phyloP scores from a whole-genome alignment of 345 rosid species.

The Tarenaya hassleriana region DNA sequence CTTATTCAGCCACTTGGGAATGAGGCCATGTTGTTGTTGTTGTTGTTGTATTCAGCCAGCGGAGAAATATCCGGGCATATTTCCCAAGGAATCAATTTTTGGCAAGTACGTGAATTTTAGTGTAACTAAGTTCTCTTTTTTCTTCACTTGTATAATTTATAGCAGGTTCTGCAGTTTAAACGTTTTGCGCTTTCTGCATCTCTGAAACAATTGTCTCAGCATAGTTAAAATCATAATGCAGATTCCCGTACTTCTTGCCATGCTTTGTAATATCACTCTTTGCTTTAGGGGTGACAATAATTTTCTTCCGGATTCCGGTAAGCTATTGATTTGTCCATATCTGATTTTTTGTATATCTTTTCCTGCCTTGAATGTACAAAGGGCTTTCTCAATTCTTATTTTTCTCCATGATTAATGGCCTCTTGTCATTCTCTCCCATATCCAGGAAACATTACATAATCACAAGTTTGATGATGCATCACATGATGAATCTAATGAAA shows the following conservation, averaged over 20 bases:
- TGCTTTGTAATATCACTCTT: slow-evolving; percentile 53
- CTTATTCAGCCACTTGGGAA: too few species aligned
- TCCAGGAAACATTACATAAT: slow-evolving; percentile 69
- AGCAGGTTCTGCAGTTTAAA: background rate
- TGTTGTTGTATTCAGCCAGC: slow-evolving; percentile 64
- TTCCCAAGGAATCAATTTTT: slow-evolving; percentile 61
- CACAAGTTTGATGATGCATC: slow-evolving; percentile 31
- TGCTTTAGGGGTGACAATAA: slow-evolving; percentile 50
- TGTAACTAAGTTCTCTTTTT: background rate
- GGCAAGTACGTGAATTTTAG: slow-evolving; percentile 43
- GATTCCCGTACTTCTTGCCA: slow-evolving; percentile 83
- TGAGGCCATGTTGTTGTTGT: too few species aligned
- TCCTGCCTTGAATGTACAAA: background rate
- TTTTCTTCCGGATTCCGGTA: slow-evolving; percentile 73
- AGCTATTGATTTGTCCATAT: slow-evolving; percentile 8
- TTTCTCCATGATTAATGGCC: slow-evolving; percentile 9
- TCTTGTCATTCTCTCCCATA: slow-evolving; percentile 17
- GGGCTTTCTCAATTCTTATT: background rate
- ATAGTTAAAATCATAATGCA: slow-evolving; percentile 30
- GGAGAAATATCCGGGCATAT: slow-evolving; percentile 59
- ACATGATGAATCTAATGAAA: slow-evolving; percentile 32
- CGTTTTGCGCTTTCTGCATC: background rate
- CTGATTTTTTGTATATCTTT: background rate
- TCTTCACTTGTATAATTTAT: background rate
- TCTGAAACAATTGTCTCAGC: slow-evolving; percentile 6